Evolutionary conservation across 2,329 filamentous ascomycete species (phyloP).

Genomic region (Ophiobolus disseminans): DNA sequence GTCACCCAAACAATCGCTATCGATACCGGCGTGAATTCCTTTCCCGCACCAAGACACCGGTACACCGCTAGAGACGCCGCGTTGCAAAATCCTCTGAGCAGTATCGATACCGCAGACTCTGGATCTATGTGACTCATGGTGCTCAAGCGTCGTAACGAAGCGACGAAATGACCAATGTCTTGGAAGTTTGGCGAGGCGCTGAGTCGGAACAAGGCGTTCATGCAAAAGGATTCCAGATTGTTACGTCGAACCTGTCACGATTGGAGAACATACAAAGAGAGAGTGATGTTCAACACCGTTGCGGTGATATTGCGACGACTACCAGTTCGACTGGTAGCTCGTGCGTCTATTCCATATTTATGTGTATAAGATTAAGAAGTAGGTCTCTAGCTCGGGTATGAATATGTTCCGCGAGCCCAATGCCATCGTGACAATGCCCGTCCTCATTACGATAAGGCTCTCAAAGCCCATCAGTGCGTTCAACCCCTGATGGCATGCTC

Average conservation of each 20-base stretch:
- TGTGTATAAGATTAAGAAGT: neutral
- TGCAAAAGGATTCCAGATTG: neutral
- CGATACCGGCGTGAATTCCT: too few relatives aligned
- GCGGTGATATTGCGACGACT: neutral
- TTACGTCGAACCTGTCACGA: neutral
- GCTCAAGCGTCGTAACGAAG: neutral
- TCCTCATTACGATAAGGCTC: neutral
- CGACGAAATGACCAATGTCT: constrained; percentile 5
- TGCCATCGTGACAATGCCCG: too few relatives aligned
- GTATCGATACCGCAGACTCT: too few relatives aligned
- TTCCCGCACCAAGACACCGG: too few relatives aligned
- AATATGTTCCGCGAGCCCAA: too few relatives aligned
- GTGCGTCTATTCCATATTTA: neutral
- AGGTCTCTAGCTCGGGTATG: too few relatives aligned
- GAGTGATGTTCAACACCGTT: neutral
- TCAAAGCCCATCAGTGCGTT: constrained; percentile 1
- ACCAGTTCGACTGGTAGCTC: neutral
- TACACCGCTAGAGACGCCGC: too few relatives aligned
- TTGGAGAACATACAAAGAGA: neutral
- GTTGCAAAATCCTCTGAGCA: too few relatives aligned
- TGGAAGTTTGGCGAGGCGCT: constrained; percentile 1
- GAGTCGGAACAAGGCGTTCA: neutral
- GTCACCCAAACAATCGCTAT: too few relatives aligned
- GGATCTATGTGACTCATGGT: too few relatives aligned
- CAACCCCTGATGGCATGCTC: neutral